These are phyloP conservation scores for Insectozyma bohioensis DNA, from an alignment of 1,139 yeast genomes.

Conservation along the genomic window DNA sequence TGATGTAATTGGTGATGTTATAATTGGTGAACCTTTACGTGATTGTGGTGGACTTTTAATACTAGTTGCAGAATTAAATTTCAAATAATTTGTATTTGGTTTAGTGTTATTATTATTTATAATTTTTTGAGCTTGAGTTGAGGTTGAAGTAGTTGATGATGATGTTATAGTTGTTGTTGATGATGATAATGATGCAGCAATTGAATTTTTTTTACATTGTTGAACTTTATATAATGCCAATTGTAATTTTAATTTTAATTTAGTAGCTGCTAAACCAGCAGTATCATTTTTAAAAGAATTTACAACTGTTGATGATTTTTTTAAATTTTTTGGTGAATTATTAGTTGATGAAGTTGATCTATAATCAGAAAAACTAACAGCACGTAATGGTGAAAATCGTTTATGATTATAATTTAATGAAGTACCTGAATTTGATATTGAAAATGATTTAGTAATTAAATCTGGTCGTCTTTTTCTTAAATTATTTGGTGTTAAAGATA, in stretches of 20 bases:
- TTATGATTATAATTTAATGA: slow-evolving; percentile 7
- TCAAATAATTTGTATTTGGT: too few species aligned
- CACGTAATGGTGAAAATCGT: slow-evolving; percentile 13
- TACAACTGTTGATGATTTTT: slow-evolving; percentile 1
- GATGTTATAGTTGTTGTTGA: slow-evolving; percentile 1
- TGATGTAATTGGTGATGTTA: slow-evolving; percentile 9
- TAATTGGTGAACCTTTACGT: slow-evolving; percentile 10
- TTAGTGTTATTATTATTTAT: too few species aligned
- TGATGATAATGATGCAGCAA: slow-evolving; percentile 4
- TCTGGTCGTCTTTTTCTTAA: slow-evolving; percentile 11
- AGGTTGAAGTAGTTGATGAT: slow-evolving; percentile 7
- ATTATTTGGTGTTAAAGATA: slow-evolving; percentile 10
- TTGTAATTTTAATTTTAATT: slow-evolving; percentile 67
- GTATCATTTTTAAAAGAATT: slow-evolving; percentile 20
- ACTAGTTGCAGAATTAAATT: slow-evolving; percentile 8
- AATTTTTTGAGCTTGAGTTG: too few species aligned
- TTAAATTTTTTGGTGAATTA: slow-evolving; percentile 3
- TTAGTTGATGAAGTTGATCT: slow-evolving; percentile 10
- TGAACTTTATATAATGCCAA: slow-evolving; percentile 76
- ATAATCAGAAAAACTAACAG: slow-evolving; percentile 27
- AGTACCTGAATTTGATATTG: slow-evolving; percentile 14
- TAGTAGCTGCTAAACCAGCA: slow-evolving; percentile 52
- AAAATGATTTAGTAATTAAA: slow-evolving; percentile 13
- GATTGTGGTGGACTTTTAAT: slow-evolving; percentile 15
- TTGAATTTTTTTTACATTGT: slow-evolving; percentile 12